Evolutionary conservation across 192 early-diverging fungal genomes (phyloP).

Genomic region (Backusella psychrophila): DNA sequence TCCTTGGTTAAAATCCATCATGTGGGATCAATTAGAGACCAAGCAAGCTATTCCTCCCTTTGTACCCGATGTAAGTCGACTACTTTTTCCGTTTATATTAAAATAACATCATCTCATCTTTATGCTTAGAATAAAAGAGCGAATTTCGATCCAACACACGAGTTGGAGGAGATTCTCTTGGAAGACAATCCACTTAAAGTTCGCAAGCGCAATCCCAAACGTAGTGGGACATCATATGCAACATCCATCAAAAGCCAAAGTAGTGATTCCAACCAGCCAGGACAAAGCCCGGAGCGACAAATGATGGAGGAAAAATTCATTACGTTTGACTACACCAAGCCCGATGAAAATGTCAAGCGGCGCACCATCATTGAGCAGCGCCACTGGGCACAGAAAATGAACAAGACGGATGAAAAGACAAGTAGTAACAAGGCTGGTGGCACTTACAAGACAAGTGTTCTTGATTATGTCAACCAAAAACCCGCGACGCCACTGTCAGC

Average conservation of each 20-base stretch:
- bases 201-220: slow-evolving; percentile 57
- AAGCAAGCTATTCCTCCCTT: slow-evolving; percentile 79
- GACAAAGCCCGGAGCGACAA: slow-evolving; percentile 52
- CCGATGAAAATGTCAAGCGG: slow-evolving; percentile 23
- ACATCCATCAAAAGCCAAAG: slow-evolving; percentile 32
- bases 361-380: slow-evolving; percentile 12
- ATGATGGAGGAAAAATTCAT: slow-evolving; percentile 81
- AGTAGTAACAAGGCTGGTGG: neutral
- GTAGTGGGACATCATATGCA: slow-evolving; percentile 15
- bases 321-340: slow-evolving; percentile 72
- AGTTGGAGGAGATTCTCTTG: slow-evolving; percentile 93
- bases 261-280: slow-evolving; percentile 10
- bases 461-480: slow-evolving; percentile 2
- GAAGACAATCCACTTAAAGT: slow-evolving; percentile 94
- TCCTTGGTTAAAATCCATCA: slow-evolving; percentile 74
- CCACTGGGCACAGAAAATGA: slow-evolving; percentile 28
- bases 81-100: neutral
- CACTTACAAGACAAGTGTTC: neutral
- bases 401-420: slow-evolving; percentile 13
- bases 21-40: slow-evolving; percentile 75
- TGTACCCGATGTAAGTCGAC: slow-evolving; percentile 71
- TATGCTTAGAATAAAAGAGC: slow-evolving; percentile 65
- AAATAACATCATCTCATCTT: neutral
- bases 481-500: neutral
- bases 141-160: slow-evolving; percentile 97